phyloP scores from a whole-genome alignment of 495 filamentous ascomycete species.

The Recurvomyces mirabilis region DNA sequence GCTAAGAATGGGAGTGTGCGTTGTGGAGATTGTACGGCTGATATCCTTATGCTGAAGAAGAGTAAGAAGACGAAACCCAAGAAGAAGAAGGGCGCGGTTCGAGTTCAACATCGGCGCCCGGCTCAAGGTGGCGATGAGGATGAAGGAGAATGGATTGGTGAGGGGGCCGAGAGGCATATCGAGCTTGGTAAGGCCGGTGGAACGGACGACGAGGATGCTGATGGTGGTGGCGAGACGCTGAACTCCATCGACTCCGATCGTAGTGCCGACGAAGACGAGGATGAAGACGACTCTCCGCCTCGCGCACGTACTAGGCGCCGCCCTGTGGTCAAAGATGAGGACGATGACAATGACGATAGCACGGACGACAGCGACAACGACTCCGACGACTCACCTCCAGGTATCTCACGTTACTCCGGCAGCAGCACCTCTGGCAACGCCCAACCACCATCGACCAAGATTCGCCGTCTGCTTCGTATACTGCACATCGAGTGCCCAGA shows the following conservation, averaged over 20 bases:
- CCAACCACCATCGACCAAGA: slow-evolving; percentile 73
- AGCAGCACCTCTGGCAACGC: slow-evolving; percentile 9
- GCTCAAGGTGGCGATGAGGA: slow-evolving; percentile 40
- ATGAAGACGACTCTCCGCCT: slow-evolving; percentile 21
- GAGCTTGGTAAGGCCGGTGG: slow-evolving; percentile 68
- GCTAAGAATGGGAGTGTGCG: slow-evolving; percentile 46
- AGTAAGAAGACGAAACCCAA: slow-evolving; percentile 35
- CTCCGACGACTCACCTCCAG: neutral
- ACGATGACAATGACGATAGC: slow-evolving; percentile 8
- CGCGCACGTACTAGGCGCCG: slow-evolving; percentile 26
- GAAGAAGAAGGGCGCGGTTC: slow-evolving; percentile 40
- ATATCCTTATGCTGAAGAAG: slow-evolving; percentile 38
- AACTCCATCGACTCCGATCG: slow-evolving; percentile 47
- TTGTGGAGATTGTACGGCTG: slow-evolving; percentile 61
- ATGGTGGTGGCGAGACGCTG: slow-evolving; percentile 73
- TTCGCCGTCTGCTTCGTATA: slow-evolving; percentile 68
- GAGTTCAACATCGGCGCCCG: slow-evolving; percentile 30
- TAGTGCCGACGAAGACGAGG: slow-evolving; percentile 37
- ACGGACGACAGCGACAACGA: slow-evolving; percentile 13
- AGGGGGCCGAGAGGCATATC: slow-evolving; percentile 45
- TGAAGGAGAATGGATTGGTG: slow-evolving; percentile 65
- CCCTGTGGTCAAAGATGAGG: slow-evolving; percentile 32
- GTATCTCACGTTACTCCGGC: neutral
- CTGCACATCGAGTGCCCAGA: slow-evolving; percentile 62
- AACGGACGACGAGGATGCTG: slow-evolving; percentile 71